phyloP scores from a whole-genome alignment of 148 eudicot genomes.

The Salicornia ramosissima region DNA sequence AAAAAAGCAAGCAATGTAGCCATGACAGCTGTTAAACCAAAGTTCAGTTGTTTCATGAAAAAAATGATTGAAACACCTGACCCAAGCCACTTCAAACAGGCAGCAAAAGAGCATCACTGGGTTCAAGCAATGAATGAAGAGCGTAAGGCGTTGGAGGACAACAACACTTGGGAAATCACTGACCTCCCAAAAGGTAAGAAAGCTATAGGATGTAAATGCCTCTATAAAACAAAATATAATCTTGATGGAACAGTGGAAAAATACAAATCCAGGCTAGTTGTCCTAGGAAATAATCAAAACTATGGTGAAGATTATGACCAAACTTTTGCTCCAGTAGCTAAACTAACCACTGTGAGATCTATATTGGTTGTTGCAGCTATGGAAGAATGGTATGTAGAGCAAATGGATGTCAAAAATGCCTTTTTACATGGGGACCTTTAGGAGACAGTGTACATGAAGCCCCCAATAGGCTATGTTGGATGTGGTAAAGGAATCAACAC shows the following conservation, averaged over 20 bases:
- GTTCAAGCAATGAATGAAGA: background rate
- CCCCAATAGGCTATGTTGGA: background rate
- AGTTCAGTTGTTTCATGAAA: too few relatives aligned
- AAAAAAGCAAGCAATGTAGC: too few relatives aligned
- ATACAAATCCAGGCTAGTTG: too few relatives aligned
- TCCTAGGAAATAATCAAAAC: too few relatives aligned
- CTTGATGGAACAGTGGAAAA: background rate
- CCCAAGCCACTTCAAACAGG: background rate
- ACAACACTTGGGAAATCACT: background rate
- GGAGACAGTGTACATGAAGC: background rate
- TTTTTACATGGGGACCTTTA: background rate
- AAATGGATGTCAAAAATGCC: too few relatives aligned
- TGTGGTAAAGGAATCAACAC: too few relatives aligned
- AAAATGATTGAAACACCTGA: too few relatives aligned
- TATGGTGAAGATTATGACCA: background rate
- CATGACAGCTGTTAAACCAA: too few relatives aligned
- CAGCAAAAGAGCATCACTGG: background rate
- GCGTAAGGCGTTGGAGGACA: background rate
- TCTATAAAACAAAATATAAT: background rate
- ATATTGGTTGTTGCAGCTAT: background rate
- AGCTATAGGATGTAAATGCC: background rate
- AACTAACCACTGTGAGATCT: background rate
- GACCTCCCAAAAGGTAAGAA: background rate
- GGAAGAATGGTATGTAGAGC: background rate
- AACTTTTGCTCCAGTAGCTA: too few relatives aligned